Conservation (phyloP, 768 basidiomycete genomes). For the Kondoa subrosea region DNA sequence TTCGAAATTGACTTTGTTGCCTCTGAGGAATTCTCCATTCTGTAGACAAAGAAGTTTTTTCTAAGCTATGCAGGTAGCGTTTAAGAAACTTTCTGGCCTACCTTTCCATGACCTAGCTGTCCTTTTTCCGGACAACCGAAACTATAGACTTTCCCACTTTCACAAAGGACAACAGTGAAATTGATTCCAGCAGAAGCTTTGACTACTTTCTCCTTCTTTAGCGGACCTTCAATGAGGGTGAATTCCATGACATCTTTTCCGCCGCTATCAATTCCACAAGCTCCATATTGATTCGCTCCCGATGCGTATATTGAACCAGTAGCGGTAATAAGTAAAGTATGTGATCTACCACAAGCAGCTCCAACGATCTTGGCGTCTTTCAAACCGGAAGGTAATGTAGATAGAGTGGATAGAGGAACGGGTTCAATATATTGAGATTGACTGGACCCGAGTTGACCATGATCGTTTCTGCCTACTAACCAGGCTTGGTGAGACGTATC, state of each 20-base stretch:
- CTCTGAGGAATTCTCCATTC: conserved; percentile 38
- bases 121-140: conserved; percentile 86
- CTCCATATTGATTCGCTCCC: conserved; percentile 50
- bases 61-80: not conserved
- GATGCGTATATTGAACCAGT: conserved; percentile 69
- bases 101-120: conserved; percentile 79
- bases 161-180: conserved; percentile 68
- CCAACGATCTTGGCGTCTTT: conserved; percentile 46
- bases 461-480: conserved; percentile 68
- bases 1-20: conserved; percentile 42
- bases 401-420: conserved; percentile 45
- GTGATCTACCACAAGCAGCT: conserved; percentile 67
- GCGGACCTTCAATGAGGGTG: conserved; percentile 46
- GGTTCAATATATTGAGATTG: conserved; percentile 35
- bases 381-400: conserved; percentile 41
- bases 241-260: conserved; percentile 49
- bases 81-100: conserved; percentile 59
- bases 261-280: conserved; percentile 59
- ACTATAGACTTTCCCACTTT: conserved; percentile 60
- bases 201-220: conserved; percentile 44
- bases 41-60: too few species aligned
- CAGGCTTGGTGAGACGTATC: conserved; percentile 50
- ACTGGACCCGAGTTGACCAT: conserved; percentile 30
- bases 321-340: conserved; percentile 65
- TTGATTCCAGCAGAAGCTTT: conserved; percentile 65